Evolutionary conservation across 768 basidiomycete genomes (phyloP).

Genomic region (Phallus indusiatus): DNA sequence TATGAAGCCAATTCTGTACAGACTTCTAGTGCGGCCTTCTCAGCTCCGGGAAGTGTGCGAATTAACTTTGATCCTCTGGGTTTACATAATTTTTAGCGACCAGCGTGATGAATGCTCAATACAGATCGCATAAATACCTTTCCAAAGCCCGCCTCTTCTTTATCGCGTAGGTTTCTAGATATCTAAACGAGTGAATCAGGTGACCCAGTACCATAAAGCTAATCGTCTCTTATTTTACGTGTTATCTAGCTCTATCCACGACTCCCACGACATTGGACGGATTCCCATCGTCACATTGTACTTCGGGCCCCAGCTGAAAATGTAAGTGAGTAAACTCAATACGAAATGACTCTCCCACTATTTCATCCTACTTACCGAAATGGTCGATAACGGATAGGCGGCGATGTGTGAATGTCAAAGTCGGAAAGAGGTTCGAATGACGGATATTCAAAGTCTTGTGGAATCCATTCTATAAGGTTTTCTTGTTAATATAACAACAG

Average conservation of each 20-base stretch:
- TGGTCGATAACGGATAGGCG: constrained; percentile 17
- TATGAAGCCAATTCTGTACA: constrained; percentile 8
- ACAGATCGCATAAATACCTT: not conserved
- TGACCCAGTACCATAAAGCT: not conserved
- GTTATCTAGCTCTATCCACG: constrained; percentile 50
- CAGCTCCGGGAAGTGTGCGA: constrained; percentile 33
- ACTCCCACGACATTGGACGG: constrained; percentile 54
- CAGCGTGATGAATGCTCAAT: not conserved
- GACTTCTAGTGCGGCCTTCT: constrained; percentile 7
- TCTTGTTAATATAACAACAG: not conserved
- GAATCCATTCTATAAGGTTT: constrained; percentile 1
- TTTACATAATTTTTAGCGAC: not conserved
- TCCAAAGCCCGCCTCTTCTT: constrained; percentile 1
- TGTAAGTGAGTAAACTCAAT: not conserved
- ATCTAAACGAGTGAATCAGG: not conserved
- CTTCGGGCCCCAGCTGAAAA: constrained; percentile 1
- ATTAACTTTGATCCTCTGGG: constrained; percentile 36
- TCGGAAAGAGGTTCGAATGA: not conserved
- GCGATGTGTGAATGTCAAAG: constrained; percentile 11
- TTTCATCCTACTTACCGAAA: constrained; percentile 16
- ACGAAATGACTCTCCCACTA: not conserved
- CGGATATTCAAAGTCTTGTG: constrained; percentile 2
- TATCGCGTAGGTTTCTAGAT: constrained; percentile 2
- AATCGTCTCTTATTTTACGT: not conserved
- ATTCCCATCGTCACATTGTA: constrained; percentile 48